Conservation (phyloP, 441 rosid species). For the Aleurites moluccanus region DNA sequence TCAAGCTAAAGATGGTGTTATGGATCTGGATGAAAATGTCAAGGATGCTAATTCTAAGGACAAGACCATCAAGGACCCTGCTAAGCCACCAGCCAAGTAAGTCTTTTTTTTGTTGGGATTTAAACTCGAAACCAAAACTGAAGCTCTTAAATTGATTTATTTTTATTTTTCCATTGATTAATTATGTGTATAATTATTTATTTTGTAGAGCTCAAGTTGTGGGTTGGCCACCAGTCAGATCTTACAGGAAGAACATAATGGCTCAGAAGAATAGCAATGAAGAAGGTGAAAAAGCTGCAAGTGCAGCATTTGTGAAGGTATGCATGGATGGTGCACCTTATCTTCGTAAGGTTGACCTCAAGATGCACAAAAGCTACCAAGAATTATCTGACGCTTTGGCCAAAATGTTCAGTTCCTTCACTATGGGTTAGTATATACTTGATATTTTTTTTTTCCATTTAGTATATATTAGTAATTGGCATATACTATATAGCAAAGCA, state of each 20-base stretch:
- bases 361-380: constrained; percentile 83
- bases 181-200: no score
- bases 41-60: constrained; percentile 32
- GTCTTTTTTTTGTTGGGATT: no score
- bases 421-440: constrained; percentile 59
- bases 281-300: constrained; percentile 40
- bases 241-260: constrained; percentile 85
- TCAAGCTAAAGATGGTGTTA: constrained; percentile 48
- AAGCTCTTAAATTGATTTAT: neutral
- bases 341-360: constrained; percentile 92
- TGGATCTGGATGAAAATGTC: constrained; percentile 46
- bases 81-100: constrained; percentile 89
- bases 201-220: constrained; percentile 80
- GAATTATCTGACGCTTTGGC: constrained; percentile 81
- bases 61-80: constrained; percentile 40
- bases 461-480: no score
- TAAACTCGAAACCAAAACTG: no score
- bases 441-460: neutral
- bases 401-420: constrained; percentile 96
- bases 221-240: constrained; percentile 98
- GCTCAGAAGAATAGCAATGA: constrained; percentile 53
- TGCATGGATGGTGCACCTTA: constrained; percentile 97
- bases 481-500: neutral
- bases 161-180: neutral
- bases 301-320: constrained; percentile 83